These are phyloP conservation scores for Rhizophagus sp. DNA, from an alignment of 192 early-diverging fungal species.

Conservation along the genomic window DNA sequence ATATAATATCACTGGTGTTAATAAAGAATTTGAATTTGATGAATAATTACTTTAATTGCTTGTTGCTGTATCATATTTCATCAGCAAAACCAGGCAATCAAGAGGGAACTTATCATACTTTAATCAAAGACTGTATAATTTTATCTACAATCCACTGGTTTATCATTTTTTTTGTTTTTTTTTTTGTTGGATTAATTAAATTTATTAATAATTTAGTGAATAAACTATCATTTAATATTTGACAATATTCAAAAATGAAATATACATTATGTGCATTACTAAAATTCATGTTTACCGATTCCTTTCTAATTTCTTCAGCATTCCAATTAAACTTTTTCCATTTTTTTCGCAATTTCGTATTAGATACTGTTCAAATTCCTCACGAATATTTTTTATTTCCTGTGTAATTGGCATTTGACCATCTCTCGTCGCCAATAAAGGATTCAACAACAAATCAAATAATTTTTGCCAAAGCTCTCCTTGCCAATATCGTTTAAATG, in stretches of 20 bases:
- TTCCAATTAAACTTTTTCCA: slow-evolving; percentile 22
- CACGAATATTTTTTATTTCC: slow-evolving; percentile 19
- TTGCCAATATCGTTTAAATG: slow-evolving; percentile 39
- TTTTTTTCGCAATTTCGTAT: slow-evolving; percentile 16
- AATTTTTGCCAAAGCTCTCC: slow-evolving; percentile 24
- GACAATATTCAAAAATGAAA: too few relatives aligned
- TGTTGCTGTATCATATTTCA: too few relatives aligned
- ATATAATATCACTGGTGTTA: slow-evolving; percentile 26
- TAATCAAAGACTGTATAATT: too few relatives aligned
- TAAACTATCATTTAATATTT: too few relatives aligned
- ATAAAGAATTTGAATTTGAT: neutral
- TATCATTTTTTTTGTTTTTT: too few relatives aligned
- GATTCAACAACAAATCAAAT: slow-evolving; percentile 34
- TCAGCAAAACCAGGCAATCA: too few relatives aligned
- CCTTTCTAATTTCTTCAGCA: slow-evolving; percentile 19
- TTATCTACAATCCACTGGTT: too few relatives aligned
- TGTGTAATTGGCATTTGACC: slow-evolving; percentile 17
- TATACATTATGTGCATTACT: neutral
- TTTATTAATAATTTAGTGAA: too few relatives aligned
- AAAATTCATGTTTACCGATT: neutral
- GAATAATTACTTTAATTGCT: neutral
- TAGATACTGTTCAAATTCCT: slow-evolving; percentile 23
- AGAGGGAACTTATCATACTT: too few relatives aligned
- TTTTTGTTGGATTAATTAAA: too few relatives aligned
- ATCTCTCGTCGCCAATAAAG: slow-evolving; percentile 13